Evolutionary conservation across 2,329 filamentous ascomycete species (phyloP), one percentile per base, ranked within the genome.

Genomic region (Fusarium longipes): DNA sequence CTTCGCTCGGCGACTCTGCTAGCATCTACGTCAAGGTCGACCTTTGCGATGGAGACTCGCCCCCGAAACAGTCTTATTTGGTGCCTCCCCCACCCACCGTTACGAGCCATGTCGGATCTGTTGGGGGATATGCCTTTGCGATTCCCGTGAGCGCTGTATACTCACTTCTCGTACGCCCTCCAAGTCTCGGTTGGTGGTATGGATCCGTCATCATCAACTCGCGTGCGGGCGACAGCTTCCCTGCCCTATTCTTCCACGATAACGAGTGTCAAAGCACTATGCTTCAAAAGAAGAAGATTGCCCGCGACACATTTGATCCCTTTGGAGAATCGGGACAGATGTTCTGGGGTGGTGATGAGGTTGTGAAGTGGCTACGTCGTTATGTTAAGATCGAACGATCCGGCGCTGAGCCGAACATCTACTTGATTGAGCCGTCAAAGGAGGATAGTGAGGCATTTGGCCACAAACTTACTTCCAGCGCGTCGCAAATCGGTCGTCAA

Each of bases 321-420:
- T 97, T 97, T 77, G 90, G 91, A 17, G 92, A 93, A 65, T 86
- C 86, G 66, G 95, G 95, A 0, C 88, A 92, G 76, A 90, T 97
- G 84, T 98, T 97, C 75, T 99, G 96, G 96, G 96, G 96, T 57
- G 96, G 96, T 7, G 96, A 99, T 76, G 95, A 99, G 80, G 91
- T 98, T 1, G 77, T 99, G 45, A 86, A 93, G 55, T 99, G 96
- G 96, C 75, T 99, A 72, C 92, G 89, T 76, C 86, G 90, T 76
- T 97, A 97, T 77, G 87, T 96, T 8, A 85, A 84, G 20, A 88
- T 99, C 15, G 92, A 98, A 78, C 86, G 93, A 60, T 96, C 93
- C 33, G 88, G 86, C 1, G 93, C 92, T 1, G 96, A 99, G 75
- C 91, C 92, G 1, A 97, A 93, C 69, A 91, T 97, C 25, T 99